phyloP scores from a whole-genome alignment of 2,329 filamentous ascomycete species.

The Phyllosticta citriasiana region DNA sequence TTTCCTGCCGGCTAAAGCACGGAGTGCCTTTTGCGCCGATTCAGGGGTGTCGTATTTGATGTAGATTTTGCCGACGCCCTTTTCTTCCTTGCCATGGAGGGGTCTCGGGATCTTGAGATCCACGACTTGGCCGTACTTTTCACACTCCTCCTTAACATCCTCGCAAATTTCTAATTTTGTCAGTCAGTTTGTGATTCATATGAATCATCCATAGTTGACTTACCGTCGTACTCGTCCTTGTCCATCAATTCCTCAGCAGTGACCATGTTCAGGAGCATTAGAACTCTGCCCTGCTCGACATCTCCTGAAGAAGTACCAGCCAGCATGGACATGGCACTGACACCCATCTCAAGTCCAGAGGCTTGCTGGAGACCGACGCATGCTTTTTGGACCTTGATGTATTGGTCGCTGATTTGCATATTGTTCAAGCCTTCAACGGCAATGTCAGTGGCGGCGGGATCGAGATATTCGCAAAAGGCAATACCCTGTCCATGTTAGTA shows the following conservation, averaged over 20 bases:
- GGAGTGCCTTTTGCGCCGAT: slow-evolving; percentile 72
- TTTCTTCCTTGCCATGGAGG: slow-evolving; percentile 68
- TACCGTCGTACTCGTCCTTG: slow-evolving; percentile 90
- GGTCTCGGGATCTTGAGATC: slow-evolving; percentile 93
- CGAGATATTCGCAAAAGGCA: slow-evolving; percentile 90
- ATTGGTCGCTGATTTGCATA: slow-evolving; percentile 83
- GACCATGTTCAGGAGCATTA: slow-evolving; percentile 97
- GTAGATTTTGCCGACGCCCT: slow-evolving; percentile 94
- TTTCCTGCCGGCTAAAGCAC: slow-evolving; percentile 85
- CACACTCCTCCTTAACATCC: slow-evolving; percentile 85
- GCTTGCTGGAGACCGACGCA: slow-evolving; percentile 93
- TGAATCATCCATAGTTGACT: slow-evolving; percentile 15
- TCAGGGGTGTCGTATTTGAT: slow-evolving; percentile 81
- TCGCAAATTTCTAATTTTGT: slow-evolving; percentile 76
- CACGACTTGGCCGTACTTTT: slow-evolving; percentile 75
- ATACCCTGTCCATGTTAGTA: slow-evolving; percentile 55
- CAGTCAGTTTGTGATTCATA: slow-evolving; percentile 18
- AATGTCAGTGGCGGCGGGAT: slow-evolving; percentile 66
- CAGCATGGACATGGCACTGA: slow-evolving; percentile 96
- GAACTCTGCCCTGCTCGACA: slow-evolving; percentile 68
- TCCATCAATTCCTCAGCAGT: slow-evolving; percentile 91
- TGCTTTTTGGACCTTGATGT: slow-evolving; percentile 76
- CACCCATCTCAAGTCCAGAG: slow-evolving; percentile 83
- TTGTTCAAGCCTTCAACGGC: slow-evolving; percentile 86
- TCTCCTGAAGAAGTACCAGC: slow-evolving; percentile 77